Evolutionary conservation across 768 basidiomycete species (phyloP).

Genomic region (Russula sp.): DNA sequence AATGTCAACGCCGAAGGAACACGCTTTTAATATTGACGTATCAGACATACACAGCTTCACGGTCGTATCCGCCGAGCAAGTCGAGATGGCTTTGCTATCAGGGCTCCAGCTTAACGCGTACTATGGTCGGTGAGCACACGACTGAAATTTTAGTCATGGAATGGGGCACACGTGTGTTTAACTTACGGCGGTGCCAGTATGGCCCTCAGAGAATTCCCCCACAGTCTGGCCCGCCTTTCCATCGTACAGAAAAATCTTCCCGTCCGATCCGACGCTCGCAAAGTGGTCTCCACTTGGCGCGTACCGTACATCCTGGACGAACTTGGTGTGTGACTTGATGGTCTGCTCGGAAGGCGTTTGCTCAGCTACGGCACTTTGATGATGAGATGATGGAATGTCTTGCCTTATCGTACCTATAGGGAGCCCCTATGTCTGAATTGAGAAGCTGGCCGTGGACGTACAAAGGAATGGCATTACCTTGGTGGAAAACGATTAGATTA

Average conservation of each 20-base stretch:
- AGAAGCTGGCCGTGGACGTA: conserved; percentile 4
- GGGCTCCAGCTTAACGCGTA: conserved; percentile 77
- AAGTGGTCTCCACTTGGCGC: conserved; percentile 77
- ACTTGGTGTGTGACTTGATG: conserved; percentile 84
- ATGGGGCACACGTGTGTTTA: not conserved
- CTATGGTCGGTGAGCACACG: conserved; percentile 28
- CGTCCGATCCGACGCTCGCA: conserved; percentile 84
- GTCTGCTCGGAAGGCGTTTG: conserved; percentile 37
- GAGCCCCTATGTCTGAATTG: conserved; percentile 44
- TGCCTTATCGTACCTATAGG: conserved; percentile 87
- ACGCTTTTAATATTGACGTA: not conserved
- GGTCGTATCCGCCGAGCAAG: conserved; percentile 79
- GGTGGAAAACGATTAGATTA: conserved; percentile 70
- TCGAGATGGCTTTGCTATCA: conserved; percentile 65
- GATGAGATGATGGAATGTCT: not conserved
- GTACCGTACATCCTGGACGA: conserved; percentile 86
- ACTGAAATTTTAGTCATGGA: not conserved
- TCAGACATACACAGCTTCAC: conserved; percentile 67
- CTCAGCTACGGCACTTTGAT: not conserved
- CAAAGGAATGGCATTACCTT: conserved; percentile 39
- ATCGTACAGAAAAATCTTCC: conserved; percentile 82
- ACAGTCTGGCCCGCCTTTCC: conserved; percentile 81
- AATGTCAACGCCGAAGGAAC: not conserved
- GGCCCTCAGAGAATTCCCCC: conserved; percentile 60
- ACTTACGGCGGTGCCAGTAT: conserved; percentile 72